Evolutionary conservation across 2,329 filamentous ascomycete genomes (phyloP).

Genomic region (Akanthomyces dipterigenus): DNA sequence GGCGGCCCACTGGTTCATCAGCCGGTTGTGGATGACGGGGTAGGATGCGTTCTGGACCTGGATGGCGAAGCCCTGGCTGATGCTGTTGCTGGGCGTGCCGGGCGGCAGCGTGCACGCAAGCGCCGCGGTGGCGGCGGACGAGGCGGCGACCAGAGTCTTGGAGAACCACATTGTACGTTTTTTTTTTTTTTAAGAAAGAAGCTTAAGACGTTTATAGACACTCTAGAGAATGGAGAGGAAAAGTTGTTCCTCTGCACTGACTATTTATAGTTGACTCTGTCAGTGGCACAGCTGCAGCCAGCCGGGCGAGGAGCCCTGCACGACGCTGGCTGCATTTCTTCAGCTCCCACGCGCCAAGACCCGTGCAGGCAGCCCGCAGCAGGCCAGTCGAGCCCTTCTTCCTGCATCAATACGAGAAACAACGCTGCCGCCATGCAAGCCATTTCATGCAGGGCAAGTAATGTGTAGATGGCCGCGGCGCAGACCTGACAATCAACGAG

Average conservation of each 20-base stretch:
- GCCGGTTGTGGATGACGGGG: constrained; percentile 29
- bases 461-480: not conserved
- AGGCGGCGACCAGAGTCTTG: constrained; percentile 18
- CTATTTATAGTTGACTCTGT: not conserved
- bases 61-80: constrained; percentile 28
- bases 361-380: not conserved
- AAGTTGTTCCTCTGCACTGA: no score
- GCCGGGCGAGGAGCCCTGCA: not conserved
- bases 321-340: not conserved
- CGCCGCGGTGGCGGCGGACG: not conserved
- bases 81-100: constrained; percentile 23
- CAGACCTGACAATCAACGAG: not conserved
- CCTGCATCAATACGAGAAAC: constrained; percentile 5
- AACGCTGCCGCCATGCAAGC: no score
- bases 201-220: no score
- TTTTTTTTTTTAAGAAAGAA: no score
- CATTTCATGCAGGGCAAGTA: not conserved
- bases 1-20: constrained; percentile 28
- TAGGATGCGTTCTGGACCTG: constrained; percentile 31
- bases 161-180: not conserved
- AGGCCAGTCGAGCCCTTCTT: not conserved
- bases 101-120: constrained; percentile 26
- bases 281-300: not conserved
- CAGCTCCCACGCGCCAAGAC: constrained; percentile 4
- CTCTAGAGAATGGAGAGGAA: not conserved